Percentiles rank a stretch among this genome's conserved stretches.
phyloP scores from a whole-genome alignment of 1,139 yeast species.

The Candida pseudocylindracea region DNA sequence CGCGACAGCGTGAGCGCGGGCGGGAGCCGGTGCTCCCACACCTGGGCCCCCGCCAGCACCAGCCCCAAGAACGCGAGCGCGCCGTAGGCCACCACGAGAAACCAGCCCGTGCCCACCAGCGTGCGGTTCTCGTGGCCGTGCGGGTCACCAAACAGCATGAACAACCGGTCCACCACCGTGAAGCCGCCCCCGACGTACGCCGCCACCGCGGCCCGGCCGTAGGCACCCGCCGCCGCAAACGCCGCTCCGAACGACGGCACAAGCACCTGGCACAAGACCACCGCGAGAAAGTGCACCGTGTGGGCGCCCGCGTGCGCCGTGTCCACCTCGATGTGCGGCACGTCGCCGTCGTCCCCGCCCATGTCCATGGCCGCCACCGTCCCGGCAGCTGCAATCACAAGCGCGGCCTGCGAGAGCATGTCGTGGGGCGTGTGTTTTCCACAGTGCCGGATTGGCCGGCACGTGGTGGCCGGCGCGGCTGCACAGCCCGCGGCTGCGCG shows the following conservation, averaged over 20 bases:
- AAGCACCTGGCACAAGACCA: conserved; percentile 13
- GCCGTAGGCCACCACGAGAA: conserved; percentile 23
- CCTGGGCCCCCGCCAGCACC: conserved; percentile 27
- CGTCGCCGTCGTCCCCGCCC: conserved; percentile 9
- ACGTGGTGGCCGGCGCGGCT: too few relatives aligned
- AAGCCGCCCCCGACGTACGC: conserved; percentile 4
- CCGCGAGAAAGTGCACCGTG: conserved; percentile 37
- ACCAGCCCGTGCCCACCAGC: conserved; percentile 44
- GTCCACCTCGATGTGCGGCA: conserved; percentile 13
- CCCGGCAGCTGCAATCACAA: not conserved
- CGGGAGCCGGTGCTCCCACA: conserved; percentile 11
- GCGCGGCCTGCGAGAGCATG: not conserved
- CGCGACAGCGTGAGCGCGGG: conserved; percentile 6
- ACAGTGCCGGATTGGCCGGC: too few relatives aligned
- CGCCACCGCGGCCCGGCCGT: conserved; percentile 16
- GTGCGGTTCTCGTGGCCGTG: conserved; percentile 44
- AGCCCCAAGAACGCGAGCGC: conserved; percentile 29
- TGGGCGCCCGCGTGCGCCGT: conserved; percentile 27
- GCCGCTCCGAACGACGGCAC: conserved; percentile 32
- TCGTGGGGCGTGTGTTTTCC: too few relatives aligned
- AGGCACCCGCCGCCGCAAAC: conserved; percentile 28
- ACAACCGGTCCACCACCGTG: conserved; percentile 21
- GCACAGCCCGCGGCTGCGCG: too few relatives aligned
- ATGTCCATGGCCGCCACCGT: conserved; percentile 7
- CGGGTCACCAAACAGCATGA: conserved; percentile 38